phyloP scores from a whole-genome alignment of 495 filamentous ascomycete species.

The Jackrogersella minutella region DNA sequence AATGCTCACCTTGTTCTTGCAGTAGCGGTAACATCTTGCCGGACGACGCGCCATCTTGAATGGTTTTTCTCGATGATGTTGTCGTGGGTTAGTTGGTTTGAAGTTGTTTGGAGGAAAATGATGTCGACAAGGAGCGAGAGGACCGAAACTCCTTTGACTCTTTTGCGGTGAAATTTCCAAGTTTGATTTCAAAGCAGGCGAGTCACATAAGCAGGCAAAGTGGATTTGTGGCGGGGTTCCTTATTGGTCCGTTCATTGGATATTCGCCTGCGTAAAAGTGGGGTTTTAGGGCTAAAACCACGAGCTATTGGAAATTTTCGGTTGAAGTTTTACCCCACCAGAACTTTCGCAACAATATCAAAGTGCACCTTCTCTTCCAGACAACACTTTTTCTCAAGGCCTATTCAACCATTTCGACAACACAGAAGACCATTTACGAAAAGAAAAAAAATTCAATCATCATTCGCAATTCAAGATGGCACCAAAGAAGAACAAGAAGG shows the following conservation, averaged over 20 bases:
- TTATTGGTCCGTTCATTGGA: conserved; percentile 33
- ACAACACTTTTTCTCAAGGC: conserved; percentile 15
- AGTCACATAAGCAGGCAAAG: conserved; percentile 39
- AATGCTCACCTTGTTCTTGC: conserved; percentile 97
- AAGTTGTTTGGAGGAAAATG: conserved; percentile 49
- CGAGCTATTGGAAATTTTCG: conserved; percentile 31
- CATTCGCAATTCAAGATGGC: conserved; percentile 67
- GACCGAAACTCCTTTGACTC: conserved; percentile 40
- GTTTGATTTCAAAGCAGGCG: conserved; percentile 56
- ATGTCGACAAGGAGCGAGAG: conserved; percentile 41
- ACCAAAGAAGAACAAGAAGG: conserved; percentile 94
- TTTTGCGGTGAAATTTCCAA: conserved; percentile 41
- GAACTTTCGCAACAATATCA: conserved; percentile 9
- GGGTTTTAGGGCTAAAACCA: conserved; percentile 56
- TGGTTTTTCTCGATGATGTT: conserved; percentile 64
- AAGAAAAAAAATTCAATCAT: conserved; percentile 34
- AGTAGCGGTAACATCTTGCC: conserved; percentile 99
- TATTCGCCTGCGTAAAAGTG: conserved; percentile 31
- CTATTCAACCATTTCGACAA: conserved; percentile 27
- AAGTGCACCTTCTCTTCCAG: background rate
- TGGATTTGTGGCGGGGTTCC: conserved; percentile 25
- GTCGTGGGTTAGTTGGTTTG: conserved; percentile 50
- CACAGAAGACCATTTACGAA: conserved; percentile 33
- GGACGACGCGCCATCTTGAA: conserved; percentile 97
- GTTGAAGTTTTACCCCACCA: conserved; percentile 19